Conservation (phyloP, 2,329 filamentous ascomycete genomes). For the Fusarium sp. region DNA sequence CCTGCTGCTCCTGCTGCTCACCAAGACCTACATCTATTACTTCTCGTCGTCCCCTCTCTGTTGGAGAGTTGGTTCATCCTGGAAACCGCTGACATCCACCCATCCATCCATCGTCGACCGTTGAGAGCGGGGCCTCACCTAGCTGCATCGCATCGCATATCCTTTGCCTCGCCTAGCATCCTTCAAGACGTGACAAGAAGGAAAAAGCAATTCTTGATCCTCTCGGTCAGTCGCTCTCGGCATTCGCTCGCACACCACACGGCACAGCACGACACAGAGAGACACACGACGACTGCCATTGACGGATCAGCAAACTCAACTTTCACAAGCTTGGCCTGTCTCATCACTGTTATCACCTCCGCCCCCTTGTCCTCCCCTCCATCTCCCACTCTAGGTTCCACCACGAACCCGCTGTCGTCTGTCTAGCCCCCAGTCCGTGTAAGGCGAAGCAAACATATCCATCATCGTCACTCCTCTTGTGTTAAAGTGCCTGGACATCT, state of each 20-base stretch:
- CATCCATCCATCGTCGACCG: constrained; percentile 18
- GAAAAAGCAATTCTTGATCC: constrained; percentile 31
- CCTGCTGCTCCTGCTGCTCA: neutral
- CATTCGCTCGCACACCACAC: constrained; percentile 7
- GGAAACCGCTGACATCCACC: constrained; percentile 4
- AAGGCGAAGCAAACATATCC: constrained; percentile 46
- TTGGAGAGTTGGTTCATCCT: neutral
- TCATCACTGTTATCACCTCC: constrained; percentile 37
- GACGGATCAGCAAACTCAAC: constrained; percentile 3
- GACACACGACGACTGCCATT: neutral
- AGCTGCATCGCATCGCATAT: constrained; percentile 27
- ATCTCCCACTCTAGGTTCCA: constrained; percentile 39
- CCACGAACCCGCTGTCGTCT: constrained; percentile 43
- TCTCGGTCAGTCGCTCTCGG: neutral
- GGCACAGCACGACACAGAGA: neutral
- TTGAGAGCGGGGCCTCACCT: constrained; percentile 26
- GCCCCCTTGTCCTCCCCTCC: constrained; percentile 43
- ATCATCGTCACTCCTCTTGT: constrained; percentile 33
- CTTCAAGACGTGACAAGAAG: constrained; percentile 5
- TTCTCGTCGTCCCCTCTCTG: neutral
- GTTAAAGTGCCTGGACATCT: constrained; percentile 19
- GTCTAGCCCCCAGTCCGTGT: constrained; percentile 39
- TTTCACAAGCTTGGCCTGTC: constrained; percentile 33
- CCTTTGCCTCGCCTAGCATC: constrained; percentile 5
- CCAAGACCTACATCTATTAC: neutral